Evolutionary conservation across 2,329 filamentous ascomycete species (phyloP).

Genomic region (Aspergillus niger): DNA sequence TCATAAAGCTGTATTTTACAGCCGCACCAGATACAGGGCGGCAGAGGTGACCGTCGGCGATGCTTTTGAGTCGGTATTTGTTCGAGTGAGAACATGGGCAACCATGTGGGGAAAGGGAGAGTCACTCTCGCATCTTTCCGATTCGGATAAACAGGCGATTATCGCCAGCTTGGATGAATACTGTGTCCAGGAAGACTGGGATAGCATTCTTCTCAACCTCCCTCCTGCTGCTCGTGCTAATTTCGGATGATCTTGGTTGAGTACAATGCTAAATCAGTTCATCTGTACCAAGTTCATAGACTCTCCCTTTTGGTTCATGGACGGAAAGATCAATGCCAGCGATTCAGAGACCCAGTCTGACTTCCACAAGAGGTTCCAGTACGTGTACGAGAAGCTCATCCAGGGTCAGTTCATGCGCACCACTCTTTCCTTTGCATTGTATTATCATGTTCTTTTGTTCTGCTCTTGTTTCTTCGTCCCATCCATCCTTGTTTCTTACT

Average conservation of each 20-base stretch:
- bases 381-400: no score
- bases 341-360: background rate
- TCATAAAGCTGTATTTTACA: background rate
- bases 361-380: no score
- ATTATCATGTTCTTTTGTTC: no score
- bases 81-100: no score
- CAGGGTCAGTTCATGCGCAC: no score
- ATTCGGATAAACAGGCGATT: background rate
- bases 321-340: background rate
- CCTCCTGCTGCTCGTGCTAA: background rate
- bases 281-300: background rate
- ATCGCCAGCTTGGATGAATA: background rate
- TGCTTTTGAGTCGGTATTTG: no score
- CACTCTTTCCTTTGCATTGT: no score
- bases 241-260: background rate
- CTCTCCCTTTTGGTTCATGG: background rate
- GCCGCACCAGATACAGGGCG: background rate
- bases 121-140: background rate
- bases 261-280: background rate
- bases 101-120: no score
- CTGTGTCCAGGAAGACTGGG: background rate
- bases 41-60: background rate
- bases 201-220: background rate
- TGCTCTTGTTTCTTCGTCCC: no score
- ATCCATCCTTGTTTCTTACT: no score